Conservation (phyloP, 176 grass and related monocot species). For the Guadua angustifolia region DNA sequence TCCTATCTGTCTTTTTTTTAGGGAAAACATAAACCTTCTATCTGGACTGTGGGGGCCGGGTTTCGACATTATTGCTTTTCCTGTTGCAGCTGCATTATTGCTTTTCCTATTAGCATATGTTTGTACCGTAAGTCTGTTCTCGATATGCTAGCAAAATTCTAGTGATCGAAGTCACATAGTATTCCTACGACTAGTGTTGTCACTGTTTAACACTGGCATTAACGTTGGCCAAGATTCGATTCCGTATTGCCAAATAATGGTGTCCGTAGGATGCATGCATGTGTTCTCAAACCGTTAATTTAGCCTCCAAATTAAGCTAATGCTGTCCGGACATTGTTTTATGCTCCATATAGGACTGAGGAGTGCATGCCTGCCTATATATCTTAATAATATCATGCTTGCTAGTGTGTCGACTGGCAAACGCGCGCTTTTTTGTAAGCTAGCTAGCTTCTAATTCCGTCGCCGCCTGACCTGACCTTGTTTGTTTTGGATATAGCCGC, state of each 20-base stretch:
- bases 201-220: not conserved
- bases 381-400: too few relatives aligned
- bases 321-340: not conserved
- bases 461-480: too few relatives aligned
- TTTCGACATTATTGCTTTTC: not conserved
- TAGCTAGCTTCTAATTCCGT: too few relatives aligned
- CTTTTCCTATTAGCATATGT: not conserved
- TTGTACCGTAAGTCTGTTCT: not conserved
- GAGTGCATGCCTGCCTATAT: too few relatives aligned
- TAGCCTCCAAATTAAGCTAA: not conserved
- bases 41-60: not conserved
- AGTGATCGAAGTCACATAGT: not conserved
- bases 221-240: not conserved
- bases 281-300: not conserved
- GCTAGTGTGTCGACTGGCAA: too few relatives aligned
- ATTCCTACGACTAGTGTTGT: not conserved
- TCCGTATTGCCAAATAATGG: constrained; percentile 3
- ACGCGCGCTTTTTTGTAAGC: too few relatives aligned
- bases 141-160: not conserved
- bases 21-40: not conserved
- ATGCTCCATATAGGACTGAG: not conserved
- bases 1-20: too few relatives aligned
- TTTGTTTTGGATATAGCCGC: too few relatives aligned
- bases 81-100: not conserved
- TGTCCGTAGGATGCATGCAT: not conserved